A percentile compares a stretch with the other conserved stretches of the same genome.
phyloP scores from a whole-genome alignment of 2,329 filamentous ascomycete species.

The Microdochium trichocladiopsis region DNA sequence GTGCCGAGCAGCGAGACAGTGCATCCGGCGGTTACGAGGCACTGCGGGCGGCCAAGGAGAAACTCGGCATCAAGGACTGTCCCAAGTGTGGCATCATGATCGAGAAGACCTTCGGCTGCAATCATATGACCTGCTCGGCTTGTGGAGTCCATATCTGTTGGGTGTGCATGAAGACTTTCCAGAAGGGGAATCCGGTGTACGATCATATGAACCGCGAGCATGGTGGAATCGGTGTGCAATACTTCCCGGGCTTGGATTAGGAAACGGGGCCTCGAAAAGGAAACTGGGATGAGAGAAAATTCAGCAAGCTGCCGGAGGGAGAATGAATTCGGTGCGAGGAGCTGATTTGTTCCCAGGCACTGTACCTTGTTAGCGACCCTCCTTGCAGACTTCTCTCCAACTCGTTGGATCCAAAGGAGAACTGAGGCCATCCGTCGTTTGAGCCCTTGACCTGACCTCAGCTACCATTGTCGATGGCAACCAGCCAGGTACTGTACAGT shows the following conservation, averaged over 20 bases:
- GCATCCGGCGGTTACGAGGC: constrained; percentile 6
- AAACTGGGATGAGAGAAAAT: not conserved
- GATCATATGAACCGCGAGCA: constrained; percentile 4
- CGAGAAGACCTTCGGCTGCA: constrained; percentile 22
- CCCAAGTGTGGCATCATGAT: constrained; percentile 15
- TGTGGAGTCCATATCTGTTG: constrained; percentile 8
- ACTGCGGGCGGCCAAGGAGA: constrained; percentile 6
- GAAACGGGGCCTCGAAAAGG: not conserved
- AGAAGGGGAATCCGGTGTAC: constrained; percentile 1
- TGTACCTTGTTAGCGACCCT: no score
- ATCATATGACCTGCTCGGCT: constrained; percentile 19
- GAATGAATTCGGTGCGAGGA: not conserved
- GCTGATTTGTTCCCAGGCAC: not conserved
- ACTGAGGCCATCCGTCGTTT: not conserved
- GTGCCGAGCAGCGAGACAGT: constrained; percentile 3
- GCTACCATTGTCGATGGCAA: not conserved
- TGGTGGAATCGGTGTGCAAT: constrained; percentile 4
- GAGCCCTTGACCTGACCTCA: not conserved
- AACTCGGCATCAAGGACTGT: constrained; percentile 11
- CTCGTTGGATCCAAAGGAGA: not conserved
- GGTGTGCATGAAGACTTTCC: constrained; percentile 6
- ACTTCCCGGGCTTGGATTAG: not conserved
- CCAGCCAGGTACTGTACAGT: not conserved
- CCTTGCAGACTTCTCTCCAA: not conserved
- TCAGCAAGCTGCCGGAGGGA: not conserved